phyloP scores from a whole-genome alignment of 306 rosid species.

The Rosa multiflora region DNA sequence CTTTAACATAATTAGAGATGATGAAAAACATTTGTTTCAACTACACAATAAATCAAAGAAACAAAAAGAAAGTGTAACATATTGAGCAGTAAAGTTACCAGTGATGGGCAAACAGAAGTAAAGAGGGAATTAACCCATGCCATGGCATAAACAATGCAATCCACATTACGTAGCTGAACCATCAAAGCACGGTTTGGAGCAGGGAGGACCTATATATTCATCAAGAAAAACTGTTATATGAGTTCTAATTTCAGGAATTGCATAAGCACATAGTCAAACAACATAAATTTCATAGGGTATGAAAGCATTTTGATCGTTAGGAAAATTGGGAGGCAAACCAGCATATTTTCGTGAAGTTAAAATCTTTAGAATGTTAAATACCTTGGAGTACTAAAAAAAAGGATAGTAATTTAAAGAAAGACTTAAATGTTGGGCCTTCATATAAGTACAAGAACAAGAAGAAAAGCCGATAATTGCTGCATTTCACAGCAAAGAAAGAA shows the following conservation, averaged over 20 bases:
- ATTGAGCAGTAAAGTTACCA: conserved; percentile 54
- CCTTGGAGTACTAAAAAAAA: not conserved
- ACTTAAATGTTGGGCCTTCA: not conserved
- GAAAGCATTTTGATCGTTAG: not conserved
- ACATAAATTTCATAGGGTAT: conserved; percentile 15
- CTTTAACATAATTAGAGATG: not conserved
- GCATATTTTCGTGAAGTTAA: conserved; percentile 8
- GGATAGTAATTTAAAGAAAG: not conserved
- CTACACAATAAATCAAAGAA: not conserved
- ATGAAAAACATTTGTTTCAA: not conserved
- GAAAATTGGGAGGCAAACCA: conserved; percentile 6
- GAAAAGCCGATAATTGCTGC: not conserved
- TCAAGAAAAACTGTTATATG: conserved; percentile 12
- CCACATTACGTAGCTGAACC: conserved; percentile 70
- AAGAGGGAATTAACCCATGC: conserved; percentile 61
- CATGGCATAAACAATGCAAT: conserved; percentile 92
- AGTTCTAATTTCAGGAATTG: conserved; percentile 17
- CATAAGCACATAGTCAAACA: conserved; percentile 14
- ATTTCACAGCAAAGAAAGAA: not conserved
- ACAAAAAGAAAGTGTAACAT: not conserved
- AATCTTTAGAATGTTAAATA: not conserved
- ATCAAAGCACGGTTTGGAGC: conserved; percentile 59
- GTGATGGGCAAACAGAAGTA: conserved; percentile 88
- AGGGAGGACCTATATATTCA: conserved; percentile 69
- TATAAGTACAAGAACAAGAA: not conserved